Evolutionary conservation across 306 rosid genomes (phyloP).

Genomic region (Cicer judaicum): DNA sequence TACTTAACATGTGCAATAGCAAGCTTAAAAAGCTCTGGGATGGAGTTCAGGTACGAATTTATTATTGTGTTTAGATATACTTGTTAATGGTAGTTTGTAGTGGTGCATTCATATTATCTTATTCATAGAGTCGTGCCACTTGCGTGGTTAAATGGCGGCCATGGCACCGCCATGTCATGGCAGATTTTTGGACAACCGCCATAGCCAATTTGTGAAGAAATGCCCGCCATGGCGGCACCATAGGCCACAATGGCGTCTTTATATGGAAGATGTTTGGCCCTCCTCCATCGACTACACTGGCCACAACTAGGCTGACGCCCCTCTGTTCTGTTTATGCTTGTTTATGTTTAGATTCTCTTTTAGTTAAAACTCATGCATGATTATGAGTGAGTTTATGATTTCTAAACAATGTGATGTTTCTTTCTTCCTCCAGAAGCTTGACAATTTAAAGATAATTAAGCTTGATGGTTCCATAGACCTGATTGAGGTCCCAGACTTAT

Average conservation of each 20-base stretch:
- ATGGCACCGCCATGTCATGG: no score
- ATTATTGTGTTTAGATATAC: not conserved
- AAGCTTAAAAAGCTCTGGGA: not conserved
- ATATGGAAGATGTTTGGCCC: no score
- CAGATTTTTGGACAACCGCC: no score
- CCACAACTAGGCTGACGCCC: not conserved
- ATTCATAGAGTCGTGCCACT: not conserved
- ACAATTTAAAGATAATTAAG: not conserved
- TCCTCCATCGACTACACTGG: no score
- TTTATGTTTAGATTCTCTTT: not conserved
- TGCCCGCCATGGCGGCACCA: no score
- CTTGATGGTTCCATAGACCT: not conserved
- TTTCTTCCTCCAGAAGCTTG: slow-evolving; percentile 1
- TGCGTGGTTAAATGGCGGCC: no score
- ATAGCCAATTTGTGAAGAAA: no score
- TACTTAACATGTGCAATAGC: not conserved
- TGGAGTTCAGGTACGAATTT: slow-evolving; percentile 19
- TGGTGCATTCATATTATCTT: not conserved
- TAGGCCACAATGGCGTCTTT: no score
- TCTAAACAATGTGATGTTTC: not conserved
- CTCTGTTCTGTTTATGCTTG: not conserved
- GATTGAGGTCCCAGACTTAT: slow-evolving; percentile 24
- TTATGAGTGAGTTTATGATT: not conserved
- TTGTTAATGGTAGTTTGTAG: not conserved
- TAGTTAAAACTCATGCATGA: not conserved